Percentiles rank a stretch among this genome's conserved stretches.
phyloP scores from a whole-genome alignment of 2,329 filamentous ascomycete genomes.

The Simplicillium sp. region DNA sequence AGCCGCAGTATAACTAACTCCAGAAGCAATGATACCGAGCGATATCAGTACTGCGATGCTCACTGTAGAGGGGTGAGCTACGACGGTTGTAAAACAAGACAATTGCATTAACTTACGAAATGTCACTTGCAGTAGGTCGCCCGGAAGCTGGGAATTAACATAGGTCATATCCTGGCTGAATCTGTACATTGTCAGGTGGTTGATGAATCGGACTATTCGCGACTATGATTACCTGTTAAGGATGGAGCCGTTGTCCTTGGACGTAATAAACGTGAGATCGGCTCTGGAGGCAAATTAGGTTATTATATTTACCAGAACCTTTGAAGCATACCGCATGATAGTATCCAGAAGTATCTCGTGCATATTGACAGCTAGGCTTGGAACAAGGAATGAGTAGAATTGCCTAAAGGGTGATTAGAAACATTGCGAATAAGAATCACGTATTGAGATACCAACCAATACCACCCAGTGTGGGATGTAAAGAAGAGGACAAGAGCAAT shows the following conservation, averaged over 20 bases:
- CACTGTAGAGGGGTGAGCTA: conserved; percentile 11
- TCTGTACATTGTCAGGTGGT: not conserved
- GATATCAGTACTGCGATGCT: too few species aligned
- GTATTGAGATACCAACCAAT: not conserved
- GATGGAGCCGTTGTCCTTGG: not conserved
- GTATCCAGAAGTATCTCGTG: too few species aligned
- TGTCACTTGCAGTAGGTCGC: conserved; percentile 4
- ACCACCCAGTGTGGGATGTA: not conserved
- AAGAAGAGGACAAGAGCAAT: not conserved
- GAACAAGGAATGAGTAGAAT: too few species aligned
- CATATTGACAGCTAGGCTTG: too few species aligned
- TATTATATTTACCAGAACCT: too few species aligned
- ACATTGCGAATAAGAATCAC: too few species aligned
- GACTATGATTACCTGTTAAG: too few species aligned
- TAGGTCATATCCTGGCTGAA: conserved; percentile 9
- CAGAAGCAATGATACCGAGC: conserved; percentile 7
- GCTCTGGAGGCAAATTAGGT: too few species aligned
- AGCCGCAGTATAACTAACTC: conserved; percentile 15
- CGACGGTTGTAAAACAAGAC: conserved; percentile 7
- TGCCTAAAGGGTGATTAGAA: too few species aligned
- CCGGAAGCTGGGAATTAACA: conserved; percentile 13
- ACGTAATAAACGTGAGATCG: not conserved
- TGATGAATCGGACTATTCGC: not conserved
- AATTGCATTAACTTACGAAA: conserved; percentile 1
- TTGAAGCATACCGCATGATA: not conserved